Evolutionary conservation across 1,284 basidiomycete species (phyloP).

Genomic region (Lentinus polychrous): DNA sequence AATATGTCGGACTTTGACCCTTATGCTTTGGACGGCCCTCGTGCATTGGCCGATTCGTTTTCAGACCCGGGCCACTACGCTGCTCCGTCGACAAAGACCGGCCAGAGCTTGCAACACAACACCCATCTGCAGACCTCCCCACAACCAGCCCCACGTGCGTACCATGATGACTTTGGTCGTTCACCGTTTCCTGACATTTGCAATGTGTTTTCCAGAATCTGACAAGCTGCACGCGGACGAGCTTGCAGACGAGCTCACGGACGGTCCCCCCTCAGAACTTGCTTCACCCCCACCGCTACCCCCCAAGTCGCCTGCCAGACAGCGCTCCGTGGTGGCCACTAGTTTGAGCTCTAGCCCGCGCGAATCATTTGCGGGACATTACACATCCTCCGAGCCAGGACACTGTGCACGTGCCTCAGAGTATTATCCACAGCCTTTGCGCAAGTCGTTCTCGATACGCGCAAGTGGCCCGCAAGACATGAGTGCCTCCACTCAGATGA

Average conservation of each 20-base stretch:
- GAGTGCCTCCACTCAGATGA: not conserved
- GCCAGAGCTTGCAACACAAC: not conserved
- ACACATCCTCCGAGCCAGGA: not conserved
- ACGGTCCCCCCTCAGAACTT: constrained; percentile 1
- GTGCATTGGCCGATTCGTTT: not conserved
- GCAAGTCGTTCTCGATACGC: not conserved
- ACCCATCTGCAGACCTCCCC: not conserved
- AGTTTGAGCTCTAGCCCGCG: not conserved
- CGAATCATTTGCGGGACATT: not conserved
- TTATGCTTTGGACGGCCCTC: too few species aligned
- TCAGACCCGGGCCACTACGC: too few species aligned
- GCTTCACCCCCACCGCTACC: not conserved
- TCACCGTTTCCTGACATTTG: not conserved
- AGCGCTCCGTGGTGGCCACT: not conserved
- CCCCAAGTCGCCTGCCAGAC: not conserved
- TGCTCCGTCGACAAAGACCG: not conserved
- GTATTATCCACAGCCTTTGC: not conserved
- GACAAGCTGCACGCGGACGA: not conserved
- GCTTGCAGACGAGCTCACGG: not conserved
- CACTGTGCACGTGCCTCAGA: too few species aligned
- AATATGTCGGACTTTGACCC: not conserved
- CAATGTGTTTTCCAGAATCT: not conserved
- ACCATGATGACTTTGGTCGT: not conserved
- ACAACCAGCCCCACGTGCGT: not conserved
- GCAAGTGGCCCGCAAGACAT: not conserved